Conservation (phyloP, 805 yeast genomes). For the Wickerhamiella sergipiensis region DNA sequence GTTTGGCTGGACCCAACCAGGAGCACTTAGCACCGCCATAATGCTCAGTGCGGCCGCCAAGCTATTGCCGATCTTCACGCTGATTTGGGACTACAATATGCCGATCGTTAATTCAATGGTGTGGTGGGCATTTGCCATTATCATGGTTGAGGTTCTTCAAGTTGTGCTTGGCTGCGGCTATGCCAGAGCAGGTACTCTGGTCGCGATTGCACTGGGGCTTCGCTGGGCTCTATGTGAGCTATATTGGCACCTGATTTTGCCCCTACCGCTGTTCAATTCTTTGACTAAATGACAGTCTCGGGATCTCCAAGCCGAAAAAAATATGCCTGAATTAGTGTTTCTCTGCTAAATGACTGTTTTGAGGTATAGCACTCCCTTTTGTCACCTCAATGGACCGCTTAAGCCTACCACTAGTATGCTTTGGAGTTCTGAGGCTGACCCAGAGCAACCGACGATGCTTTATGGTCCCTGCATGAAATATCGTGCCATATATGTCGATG, state of each 20-base stretch:
- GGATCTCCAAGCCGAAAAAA: too few relatives aligned
- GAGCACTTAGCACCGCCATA: conserved; percentile 48
- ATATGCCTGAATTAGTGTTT: too few relatives aligned
- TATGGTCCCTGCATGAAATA: too few relatives aligned
- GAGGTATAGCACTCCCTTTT: too few relatives aligned
- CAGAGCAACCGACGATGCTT: too few relatives aligned
- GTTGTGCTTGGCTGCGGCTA: conserved; percentile 30
- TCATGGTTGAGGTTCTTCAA: conserved; percentile 49
- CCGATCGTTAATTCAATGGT: conserved; percentile 48
- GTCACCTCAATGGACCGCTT: too few relatives aligned
- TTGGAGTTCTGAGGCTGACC: too few relatives aligned
- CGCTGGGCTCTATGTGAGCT: background rate
- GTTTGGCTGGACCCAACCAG: conserved; percentile 28
- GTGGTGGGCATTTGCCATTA: conserved; percentile 44
- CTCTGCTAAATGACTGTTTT: too few relatives aligned
- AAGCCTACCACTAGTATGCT: too few relatives aligned
- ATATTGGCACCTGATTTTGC: background rate
- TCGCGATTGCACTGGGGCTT: background rate
- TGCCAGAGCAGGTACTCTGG: conserved; percentile 19
- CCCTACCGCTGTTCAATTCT: background rate
- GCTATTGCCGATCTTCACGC: conserved; percentile 79
- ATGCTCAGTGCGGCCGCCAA: conserved; percentile 67
- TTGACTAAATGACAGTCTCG: background rate
- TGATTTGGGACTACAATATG: conserved; percentile 95
- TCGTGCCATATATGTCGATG: too few relatives aligned